Conservation (phyloP, 2,329 filamentous ascomycete species). For the Fusarium nisikadoi region DNA sequence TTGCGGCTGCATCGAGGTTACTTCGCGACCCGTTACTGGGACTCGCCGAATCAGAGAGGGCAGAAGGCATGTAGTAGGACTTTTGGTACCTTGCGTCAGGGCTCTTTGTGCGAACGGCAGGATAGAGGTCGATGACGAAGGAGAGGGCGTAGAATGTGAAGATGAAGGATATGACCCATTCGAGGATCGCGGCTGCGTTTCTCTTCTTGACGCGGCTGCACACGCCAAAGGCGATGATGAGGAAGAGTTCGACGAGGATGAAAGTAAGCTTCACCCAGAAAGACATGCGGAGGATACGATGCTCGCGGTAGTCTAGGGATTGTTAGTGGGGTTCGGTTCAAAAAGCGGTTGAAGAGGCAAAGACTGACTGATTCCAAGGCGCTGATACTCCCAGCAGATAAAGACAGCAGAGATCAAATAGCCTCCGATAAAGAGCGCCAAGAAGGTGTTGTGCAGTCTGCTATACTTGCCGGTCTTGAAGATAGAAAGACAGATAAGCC, state of each 20-base stretch:
- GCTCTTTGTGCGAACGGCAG: slow-evolving; percentile 72
- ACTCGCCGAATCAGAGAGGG: slow-evolving; percentile 23
- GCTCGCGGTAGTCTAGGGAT: slow-evolving; percentile 73
- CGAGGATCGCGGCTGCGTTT: slow-evolving; percentile 80
- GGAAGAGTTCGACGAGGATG: slow-evolving; percentile 79
- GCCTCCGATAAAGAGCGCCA: slow-evolving; percentile 84
- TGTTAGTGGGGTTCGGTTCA: neutral
- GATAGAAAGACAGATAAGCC: slow-evolving; percentile 83
- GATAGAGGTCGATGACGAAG: slow-evolving; percentile 88
- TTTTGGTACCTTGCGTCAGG: slow-evolving; percentile 47
- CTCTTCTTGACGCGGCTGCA: slow-evolving; percentile 59
- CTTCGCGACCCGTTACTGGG: slow-evolving; percentile 27
- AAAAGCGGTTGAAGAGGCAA: neutral
- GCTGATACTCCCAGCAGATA: slow-evolving; percentile 90
- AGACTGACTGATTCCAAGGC: slow-evolving; percentile 75
- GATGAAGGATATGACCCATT: slow-evolving; percentile 82
- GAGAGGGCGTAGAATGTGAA: slow-evolving; percentile 90
- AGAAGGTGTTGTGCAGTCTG: slow-evolving; percentile 76
- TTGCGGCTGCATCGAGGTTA: neutral
- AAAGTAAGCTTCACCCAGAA: slow-evolving; percentile 92
- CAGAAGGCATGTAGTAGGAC: slow-evolving; percentile 26
- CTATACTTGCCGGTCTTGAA: slow-evolving; percentile 83
- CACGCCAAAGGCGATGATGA: slow-evolving; percentile 79
- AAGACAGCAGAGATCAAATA: slow-evolving; percentile 89
- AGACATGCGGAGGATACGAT: slow-evolving; percentile 77